These are phyloP conservation scores for Acanthamoeba castellanii DNA, from an alignment of 208 protist species.

Conservation along the genomic window DNA sequence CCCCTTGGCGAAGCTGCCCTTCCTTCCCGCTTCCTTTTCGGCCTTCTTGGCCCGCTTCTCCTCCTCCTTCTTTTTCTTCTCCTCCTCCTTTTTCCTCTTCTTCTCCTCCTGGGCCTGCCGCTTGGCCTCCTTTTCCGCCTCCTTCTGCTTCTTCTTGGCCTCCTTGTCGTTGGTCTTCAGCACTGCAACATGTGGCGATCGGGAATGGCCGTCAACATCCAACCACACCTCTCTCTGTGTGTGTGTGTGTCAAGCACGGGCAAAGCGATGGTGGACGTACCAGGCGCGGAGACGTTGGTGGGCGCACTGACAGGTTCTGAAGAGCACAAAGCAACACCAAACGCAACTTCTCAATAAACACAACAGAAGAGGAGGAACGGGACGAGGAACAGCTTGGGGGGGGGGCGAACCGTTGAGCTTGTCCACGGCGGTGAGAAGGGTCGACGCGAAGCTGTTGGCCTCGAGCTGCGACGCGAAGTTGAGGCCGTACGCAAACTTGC, in stretches of 20 bases:
- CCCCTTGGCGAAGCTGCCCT: not conserved
- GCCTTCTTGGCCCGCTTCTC: conserved; percentile 23
- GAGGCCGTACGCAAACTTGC: conserved; percentile 37
- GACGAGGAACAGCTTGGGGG: not conserved
- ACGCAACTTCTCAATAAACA: too few species aligned
- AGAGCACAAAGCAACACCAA: not conserved
- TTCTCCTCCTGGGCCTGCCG: not conserved
- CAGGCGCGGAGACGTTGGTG: not conserved
- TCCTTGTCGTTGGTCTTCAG: conserved; percentile 26
- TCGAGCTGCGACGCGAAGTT: conserved; percentile 69
- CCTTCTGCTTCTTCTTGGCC: conserved; percentile 26
- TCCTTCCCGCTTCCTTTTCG: conserved; percentile 10
- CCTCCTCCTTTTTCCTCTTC: not conserved
- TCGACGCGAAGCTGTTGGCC: conserved; percentile 43
- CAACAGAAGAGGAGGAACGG: not conserved
- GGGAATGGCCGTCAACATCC: too few species aligned
- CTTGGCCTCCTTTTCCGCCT: conserved; percentile 48
- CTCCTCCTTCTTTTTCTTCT: conserved; percentile 43
- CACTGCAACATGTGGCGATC: not conserved
- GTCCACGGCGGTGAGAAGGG: conserved; percentile 1
- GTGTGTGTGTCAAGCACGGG: not conserved
- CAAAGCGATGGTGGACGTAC: not conserved
- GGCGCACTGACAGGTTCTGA: not conserved
- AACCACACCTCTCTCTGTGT: not conserved
- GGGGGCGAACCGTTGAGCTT: conserved; percentile 55